A percentile compares a stretch with the other conserved stretches of the same genome.
phyloP scores from a whole-genome alignment of 805 yeast species.

The Candida railenensis region DNA sequence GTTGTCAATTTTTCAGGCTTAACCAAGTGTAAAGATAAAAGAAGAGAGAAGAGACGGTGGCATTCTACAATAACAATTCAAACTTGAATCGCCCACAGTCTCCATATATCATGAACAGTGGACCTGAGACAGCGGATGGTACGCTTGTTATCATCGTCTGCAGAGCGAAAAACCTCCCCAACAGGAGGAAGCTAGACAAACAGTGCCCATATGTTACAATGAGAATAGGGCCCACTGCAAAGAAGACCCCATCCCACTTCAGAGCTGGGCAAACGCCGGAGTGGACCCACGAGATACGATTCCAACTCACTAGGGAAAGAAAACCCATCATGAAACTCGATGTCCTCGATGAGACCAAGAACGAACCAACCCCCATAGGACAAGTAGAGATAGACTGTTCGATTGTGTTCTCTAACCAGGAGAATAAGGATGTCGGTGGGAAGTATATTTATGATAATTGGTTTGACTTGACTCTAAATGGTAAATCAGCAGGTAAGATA shows the following conservation, averaged over 20 bases:
- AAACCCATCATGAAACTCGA: conserved; percentile 67
- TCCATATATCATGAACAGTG: too few species aligned
- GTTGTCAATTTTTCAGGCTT: too few species aligned
- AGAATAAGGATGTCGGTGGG: conserved; percentile 47
- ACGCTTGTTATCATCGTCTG: conserved; percentile 72
- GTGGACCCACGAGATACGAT: conserved; percentile 78
- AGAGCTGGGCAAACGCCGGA: conserved; percentile 95
- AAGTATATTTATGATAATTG: conserved; percentile 82
- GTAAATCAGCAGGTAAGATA: conserved; percentile 81
- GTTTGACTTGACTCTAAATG: conserved; percentile 69
- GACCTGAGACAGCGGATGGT: conserved; percentile 43
- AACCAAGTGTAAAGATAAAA: too few species aligned
- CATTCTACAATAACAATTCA: too few species aligned
- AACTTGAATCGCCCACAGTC: too few species aligned
- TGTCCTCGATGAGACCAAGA: conserved; percentile 80
- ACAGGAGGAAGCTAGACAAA: conserved; percentile 81
- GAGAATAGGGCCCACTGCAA: conserved; percentile 77
- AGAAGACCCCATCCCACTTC: conserved; percentile 70
- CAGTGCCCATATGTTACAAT: conserved; percentile 90
- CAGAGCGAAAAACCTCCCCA: conserved; percentile 83
- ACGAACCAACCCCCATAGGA: conserved; percentile 85
- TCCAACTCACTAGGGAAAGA: conserved; percentile 61
- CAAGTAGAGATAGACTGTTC: conserved; percentile 76
- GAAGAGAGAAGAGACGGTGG: too few species aligned
- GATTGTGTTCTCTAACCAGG: conserved; percentile 55